phyloP scores from a whole-genome alignment of 352 stramenopile genomes.

The Phytophthora sp. region DNA sequence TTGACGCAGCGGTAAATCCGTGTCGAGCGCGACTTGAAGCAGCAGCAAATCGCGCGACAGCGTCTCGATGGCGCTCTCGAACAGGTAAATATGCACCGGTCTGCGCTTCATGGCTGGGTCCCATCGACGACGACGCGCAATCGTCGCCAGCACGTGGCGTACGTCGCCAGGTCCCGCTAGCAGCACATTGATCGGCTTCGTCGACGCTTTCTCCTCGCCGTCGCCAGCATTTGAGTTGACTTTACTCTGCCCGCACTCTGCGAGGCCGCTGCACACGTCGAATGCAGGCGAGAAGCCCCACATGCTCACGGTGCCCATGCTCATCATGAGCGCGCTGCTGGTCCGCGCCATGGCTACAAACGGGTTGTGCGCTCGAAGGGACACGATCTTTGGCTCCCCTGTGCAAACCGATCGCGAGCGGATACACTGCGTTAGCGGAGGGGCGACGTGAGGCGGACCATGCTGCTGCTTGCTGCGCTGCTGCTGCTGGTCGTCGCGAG shows the following conservation, averaged over 20 bases:
- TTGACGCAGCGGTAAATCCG: constrained; percentile 88
- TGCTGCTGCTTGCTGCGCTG: constrained; percentile 13
- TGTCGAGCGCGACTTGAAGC: constrained; percentile 88
- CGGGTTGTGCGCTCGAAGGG: constrained; percentile 12
- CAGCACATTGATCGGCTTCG: constrained; percentile 56
- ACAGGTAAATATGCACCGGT: constrained; percentile 89
- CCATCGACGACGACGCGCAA: constrained; percentile 54
- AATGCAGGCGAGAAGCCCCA: constrained; percentile 88
- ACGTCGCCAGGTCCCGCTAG: constrained; percentile 78
- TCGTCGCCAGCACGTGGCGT: constrained; percentile 69
- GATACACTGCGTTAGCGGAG: no score
- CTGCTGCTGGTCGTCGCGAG: constrained; percentile 18
- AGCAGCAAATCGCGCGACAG: constrained; percentile 91
- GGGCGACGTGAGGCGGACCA: no score
- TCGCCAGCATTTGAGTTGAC: not conserved
- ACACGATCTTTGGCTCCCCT: constrained; percentile 21
- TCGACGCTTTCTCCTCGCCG: constrained; percentile 14
- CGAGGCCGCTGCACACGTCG: constrained; percentile 46
- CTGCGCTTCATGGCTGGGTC: constrained; percentile 27
- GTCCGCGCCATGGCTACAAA: constrained; percentile 49
- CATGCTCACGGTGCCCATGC: constrained; percentile 84
- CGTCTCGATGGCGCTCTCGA: constrained; percentile 85
- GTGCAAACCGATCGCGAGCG: constrained; percentile 6
- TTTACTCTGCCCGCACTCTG: not conserved
- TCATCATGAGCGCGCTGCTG: constrained; percentile 69